Conservation (phyloP, 441 rosid species). For the Raphanus hybrid region DNA sequence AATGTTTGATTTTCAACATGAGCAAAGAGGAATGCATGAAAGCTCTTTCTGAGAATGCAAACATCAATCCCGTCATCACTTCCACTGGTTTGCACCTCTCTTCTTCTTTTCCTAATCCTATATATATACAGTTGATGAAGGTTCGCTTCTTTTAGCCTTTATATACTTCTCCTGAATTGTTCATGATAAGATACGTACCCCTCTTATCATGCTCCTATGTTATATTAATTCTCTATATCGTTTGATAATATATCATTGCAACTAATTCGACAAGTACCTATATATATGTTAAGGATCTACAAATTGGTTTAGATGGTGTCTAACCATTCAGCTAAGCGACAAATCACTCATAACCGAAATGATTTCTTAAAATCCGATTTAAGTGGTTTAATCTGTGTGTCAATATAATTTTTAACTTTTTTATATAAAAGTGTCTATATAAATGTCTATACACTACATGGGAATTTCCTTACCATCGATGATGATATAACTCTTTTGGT, state of each 20-base stretch:
- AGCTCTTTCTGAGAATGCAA: constrained; percentile 2
- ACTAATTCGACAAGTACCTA: no score
- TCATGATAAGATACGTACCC: neutral
- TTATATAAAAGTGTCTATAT: no score
- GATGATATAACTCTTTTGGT: neutral
- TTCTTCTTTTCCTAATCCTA: neutral
- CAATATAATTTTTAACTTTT: no score
- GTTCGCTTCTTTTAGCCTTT: neutral
- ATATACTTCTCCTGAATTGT: neutral
- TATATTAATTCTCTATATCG: neutral
- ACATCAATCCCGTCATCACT: constrained; percentile 12
- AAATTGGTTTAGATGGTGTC: no score
- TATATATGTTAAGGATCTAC: no score
- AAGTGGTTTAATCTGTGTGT: no score
- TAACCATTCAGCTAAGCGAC: no score
- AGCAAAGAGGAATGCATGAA: constrained; percentile 16
- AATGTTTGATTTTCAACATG: neutral
- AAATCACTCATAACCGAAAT: no score
- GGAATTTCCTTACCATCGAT: neutral
- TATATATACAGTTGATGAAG: neutral
- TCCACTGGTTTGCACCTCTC: constrained; percentile 7
- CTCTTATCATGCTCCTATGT: constrained; percentile 1
- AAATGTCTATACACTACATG: neutral
- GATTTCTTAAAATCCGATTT: no score
- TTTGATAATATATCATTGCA: neutral